These are phyloP conservation scores for Hirschfeldia incana DNA, from an alignment of 345 rosid genomes.

Conservation along the genomic window DNA sequence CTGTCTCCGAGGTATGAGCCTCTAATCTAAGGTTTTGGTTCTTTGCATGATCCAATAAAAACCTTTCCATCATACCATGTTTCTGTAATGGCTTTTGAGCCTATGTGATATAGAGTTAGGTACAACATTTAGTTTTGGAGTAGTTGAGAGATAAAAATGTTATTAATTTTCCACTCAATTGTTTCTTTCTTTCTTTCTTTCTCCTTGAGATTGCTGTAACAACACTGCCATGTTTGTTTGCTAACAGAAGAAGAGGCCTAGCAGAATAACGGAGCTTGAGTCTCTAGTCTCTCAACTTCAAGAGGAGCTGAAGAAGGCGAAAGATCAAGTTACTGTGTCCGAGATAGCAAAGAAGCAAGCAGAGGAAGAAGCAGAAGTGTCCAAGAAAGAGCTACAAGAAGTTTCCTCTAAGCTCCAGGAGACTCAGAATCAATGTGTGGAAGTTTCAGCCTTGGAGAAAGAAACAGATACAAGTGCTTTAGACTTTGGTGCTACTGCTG, in stretches of 20 bases:
- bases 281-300: conserved; percentile 65
- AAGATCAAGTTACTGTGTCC: conserved; percentile 64
- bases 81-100: conserved; percentile 19
- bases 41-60: conserved; percentile 35
- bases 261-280: conserved; percentile 82
- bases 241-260: conserved; percentile 80
- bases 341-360: conserved; percentile 76
- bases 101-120: conserved; percentile 32
- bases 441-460: conserved; percentile 57
- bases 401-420: conserved; percentile 67
- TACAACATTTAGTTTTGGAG: conserved; percentile 36
- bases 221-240: conserved; percentile 22
- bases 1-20: conserved; percentile 67
- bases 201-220: not conserved
- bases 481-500: conserved; percentile 53
- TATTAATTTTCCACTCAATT: conserved; percentile 5
- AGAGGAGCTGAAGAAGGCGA: conserved; percentile 82
- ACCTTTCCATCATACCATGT: conserved; percentile 20
- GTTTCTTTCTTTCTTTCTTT: not conserved
- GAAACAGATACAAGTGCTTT: conserved; percentile 41
- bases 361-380: conserved; percentile 73
- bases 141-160: conserved; percentile 35
- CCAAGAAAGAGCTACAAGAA: conserved; percentile 56
- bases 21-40: conserved; percentile 10
- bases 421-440: conserved; percentile 54